These are phyloP conservation scores for Psilocybe azurescens DNA, from an alignment of 768 basidiomycete genomes.

Conservation along the genomic window DNA sequence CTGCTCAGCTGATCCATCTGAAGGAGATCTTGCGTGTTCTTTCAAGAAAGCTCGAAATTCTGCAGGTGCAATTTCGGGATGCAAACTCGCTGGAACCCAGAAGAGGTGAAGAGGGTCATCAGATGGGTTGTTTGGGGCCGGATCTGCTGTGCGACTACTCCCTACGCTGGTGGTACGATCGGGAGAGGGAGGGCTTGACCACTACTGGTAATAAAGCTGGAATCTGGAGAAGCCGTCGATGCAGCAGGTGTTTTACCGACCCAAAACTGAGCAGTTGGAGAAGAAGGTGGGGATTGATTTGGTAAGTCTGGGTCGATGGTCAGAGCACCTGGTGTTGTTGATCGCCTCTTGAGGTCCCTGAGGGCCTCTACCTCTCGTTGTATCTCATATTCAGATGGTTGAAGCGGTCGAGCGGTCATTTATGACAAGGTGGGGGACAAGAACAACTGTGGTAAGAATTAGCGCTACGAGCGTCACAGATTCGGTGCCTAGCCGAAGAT, in stretches of 20 bases:
- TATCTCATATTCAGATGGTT: conserved; percentile 85
- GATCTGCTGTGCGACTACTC: conserved; percentile 30
- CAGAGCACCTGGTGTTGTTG: conserved; percentile 81
- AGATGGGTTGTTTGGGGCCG: conserved; percentile 43
- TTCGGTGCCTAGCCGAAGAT: conserved; percentile 11
- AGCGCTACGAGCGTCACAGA: conserved; percentile 15
- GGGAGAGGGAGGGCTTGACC: conserved; percentile 23
- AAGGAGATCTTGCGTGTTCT: conserved; percentile 78
- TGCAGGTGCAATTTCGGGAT: conserved; percentile 96
- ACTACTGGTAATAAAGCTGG: conserved; percentile 48
- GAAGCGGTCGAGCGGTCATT: conserved; percentile 57
- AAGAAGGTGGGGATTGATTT: conserved; percentile 63
- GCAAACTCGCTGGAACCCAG: conserved; percentile 97
- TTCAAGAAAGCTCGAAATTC: conserved; percentile 96
- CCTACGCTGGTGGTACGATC: conserved; percentile 23
- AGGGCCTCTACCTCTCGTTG: conserved; percentile 87
- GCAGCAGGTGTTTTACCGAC: conserved; percentile 32
- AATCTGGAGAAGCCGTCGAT: conserved; percentile 42
- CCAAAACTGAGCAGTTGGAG: conserved; percentile 62
- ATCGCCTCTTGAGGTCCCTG: conserved; percentile 83
- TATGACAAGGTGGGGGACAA: conserved; percentile 16
- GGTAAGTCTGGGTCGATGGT: conserved; percentile 94
- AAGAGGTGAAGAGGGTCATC: conserved; percentile 92
- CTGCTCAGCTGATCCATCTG: conserved; percentile 47
- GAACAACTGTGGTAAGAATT: conserved; percentile 16